These are phyloP conservation scores for Claviceps maximensis DNA, from an alignment of 2,329 filamentous ascomycete species.

Conservation along the genomic window DNA sequence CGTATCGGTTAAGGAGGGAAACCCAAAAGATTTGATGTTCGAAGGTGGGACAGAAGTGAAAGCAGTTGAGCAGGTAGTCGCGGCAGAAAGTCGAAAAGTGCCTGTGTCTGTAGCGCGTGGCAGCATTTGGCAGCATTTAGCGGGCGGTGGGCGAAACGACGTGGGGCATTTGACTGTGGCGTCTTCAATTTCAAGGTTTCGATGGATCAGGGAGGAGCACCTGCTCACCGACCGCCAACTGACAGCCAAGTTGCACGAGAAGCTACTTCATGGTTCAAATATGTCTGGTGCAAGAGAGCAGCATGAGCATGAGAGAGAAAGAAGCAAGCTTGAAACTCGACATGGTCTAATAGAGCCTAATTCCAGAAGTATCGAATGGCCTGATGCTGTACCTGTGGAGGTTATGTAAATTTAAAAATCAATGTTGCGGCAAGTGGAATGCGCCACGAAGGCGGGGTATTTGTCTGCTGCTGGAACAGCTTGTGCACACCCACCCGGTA, in stretches of 20 bases:
- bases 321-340: not conserved
- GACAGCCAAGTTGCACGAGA: not conserved
- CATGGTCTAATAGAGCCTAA: not conserved
- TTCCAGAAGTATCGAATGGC: not conserved
- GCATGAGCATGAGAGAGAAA: not conserved
- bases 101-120: not conserved
- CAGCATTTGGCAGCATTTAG: not conserved
- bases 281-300: not conserved
- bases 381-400: not conserved
- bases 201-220: not conserved
- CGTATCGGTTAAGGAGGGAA: not conserved
- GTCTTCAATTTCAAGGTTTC: too few species aligned
- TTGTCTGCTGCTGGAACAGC: not conserved
- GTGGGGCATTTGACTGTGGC: not conserved
- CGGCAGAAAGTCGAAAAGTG: not conserved
- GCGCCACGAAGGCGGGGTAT: not conserved
- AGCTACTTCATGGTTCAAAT: not conserved
- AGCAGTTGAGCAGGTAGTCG: not conserved
- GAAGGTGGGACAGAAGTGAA: not conserved
- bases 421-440: not conserved
- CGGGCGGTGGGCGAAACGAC: slow-evolving; percentile 2
- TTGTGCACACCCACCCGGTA: not conserved
- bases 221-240: not conserved
- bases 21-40: not conserved
- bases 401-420: not conserved